Evolutionary conservation across 345 rosid genomes (phyloP).

Genomic region (Gossypium anomalum): DNA sequence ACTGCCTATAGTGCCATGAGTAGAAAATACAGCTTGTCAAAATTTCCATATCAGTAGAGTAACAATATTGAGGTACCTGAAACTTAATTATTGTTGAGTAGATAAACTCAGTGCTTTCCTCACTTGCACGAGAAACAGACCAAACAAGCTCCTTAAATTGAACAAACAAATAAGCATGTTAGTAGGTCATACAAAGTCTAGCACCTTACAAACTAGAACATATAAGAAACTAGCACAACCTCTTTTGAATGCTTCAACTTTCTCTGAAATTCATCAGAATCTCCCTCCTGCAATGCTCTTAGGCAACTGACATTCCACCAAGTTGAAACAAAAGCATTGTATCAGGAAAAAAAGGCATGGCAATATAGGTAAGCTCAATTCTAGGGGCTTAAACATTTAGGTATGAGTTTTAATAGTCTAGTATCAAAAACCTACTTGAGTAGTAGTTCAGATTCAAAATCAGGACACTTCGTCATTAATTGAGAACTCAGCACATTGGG

Average conservation of each 20-base stretch:
- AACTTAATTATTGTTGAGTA: conserved; percentile 75
- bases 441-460: neutral
- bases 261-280: conserved; percentile 53
- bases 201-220: conserved; percentile 15
- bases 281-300: conserved; percentile 85
- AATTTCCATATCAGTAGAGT: neutral
- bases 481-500: neutral
- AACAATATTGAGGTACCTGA: conserved; percentile 47
- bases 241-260: conserved; percentile 65
- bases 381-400: conserved; percentile 2
- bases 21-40: neutral
- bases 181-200: conserved; percentile 13
- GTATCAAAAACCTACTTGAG: neutral
- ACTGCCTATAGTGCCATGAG: neutral
- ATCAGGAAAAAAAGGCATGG: neutral
- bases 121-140: conserved; percentile 72
- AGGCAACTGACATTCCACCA: conserved; percentile 58
- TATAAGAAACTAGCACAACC: conserved; percentile 40
- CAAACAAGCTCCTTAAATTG: conserved; percentile 64
- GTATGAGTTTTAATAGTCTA: neutral
- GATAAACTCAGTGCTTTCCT: conserved; percentile 83
- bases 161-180: neutral
- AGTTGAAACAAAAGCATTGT: conserved; percentile 16
- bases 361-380: conserved; percentile 6
- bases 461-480: neutral